Evolutionary conservation across 495 filamentous ascomycete genomes (phyloP).

Genomic region (Xylaria intraflava): DNA sequence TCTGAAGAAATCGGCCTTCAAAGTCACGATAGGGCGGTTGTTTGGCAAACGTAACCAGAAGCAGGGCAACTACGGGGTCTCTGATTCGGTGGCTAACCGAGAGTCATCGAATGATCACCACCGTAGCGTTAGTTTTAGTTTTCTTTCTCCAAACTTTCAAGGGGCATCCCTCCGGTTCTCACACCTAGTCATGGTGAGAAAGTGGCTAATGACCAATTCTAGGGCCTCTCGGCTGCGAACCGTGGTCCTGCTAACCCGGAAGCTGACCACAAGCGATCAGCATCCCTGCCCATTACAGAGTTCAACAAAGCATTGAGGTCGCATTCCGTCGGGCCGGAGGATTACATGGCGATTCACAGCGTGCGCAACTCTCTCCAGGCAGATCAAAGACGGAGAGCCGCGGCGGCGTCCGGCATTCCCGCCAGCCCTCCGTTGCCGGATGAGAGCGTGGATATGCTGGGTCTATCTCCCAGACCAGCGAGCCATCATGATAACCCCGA

Average conservation of each 20-base stretch:
- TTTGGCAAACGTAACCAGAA: conserved; percentile 45
- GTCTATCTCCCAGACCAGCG: conserved; percentile 48
- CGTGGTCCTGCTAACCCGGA: conserved; percentile 18
- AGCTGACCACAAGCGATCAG: conserved; percentile 39
- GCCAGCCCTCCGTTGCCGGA: conserved; percentile 23
- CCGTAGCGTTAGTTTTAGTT: conserved; percentile 41
- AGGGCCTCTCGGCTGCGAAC: conserved; percentile 41
- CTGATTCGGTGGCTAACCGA: conserved; percentile 17
- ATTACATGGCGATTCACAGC: conserved; percentile 39
- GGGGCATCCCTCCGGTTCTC: not conserved
- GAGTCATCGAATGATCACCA: conserved; percentile 24
- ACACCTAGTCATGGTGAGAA: too few relatives aligned
- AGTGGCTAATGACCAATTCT: conserved; percentile 13
- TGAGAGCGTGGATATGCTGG: conserved; percentile 35
- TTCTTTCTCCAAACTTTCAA: not conserved
- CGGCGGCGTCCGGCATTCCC: conserved; percentile 31
- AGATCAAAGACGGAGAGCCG: conserved; percentile 32
- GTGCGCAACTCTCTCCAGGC: conserved; percentile 42
- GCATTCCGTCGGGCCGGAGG: conserved; percentile 46
- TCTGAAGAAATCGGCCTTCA: conserved; percentile 45
- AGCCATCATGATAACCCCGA: conserved; percentile 41
- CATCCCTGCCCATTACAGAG: conserved; percentile 48
- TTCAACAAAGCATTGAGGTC: conserved; percentile 46
- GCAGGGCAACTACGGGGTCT: conserved; percentile 18
- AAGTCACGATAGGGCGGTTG: conserved; percentile 41